A percentile compares a stretch with the other conserved stretches of the same genome.
phyloP scores from a whole-genome alignment of 768 basidiomycete species.

The Rhizopogon vesiculosus region DNA sequence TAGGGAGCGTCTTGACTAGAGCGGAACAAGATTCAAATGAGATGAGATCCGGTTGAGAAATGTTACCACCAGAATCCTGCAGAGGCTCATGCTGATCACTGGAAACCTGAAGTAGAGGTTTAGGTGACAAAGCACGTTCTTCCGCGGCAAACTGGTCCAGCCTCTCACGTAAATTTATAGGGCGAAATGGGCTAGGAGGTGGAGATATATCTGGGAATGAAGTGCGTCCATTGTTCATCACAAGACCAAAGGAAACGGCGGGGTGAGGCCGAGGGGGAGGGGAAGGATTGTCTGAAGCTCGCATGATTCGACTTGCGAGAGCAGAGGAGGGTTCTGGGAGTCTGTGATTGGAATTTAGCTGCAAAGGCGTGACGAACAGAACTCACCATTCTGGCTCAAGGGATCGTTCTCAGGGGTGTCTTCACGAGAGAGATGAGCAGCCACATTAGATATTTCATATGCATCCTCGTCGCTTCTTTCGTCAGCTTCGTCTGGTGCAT shows the following conservation, averaged over 20 bases:
- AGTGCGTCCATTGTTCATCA: constrained; percentile 15
- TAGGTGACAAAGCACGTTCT: constrained; percentile 1
- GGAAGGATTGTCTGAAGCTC: constrained; percentile 74
- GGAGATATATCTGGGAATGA: constrained; percentile 7
- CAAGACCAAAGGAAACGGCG: constrained; percentile 8
- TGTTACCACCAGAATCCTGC: constrained; percentile 3
- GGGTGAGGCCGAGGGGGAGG: constrained; percentile 42
- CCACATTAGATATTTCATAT: constrained; percentile 19
- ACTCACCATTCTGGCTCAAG: constrained; percentile 42
- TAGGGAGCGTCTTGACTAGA: constrained; percentile 10
- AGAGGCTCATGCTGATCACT: not conserved
- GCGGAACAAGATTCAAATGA: constrained; percentile 40
- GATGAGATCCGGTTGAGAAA: constrained; percentile 28
- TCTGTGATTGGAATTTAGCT: constrained; percentile 6
- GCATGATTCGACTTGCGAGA: constrained; percentile 60
- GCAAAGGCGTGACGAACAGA: not conserved
- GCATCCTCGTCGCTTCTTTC: constrained; percentile 29
- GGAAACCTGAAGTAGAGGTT: not conserved
- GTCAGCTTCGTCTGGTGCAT: constrained; percentile 13
- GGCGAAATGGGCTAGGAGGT: constrained; percentile 28
- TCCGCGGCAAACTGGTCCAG: constrained; percentile 14
- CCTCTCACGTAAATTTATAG: constrained; percentile 25
- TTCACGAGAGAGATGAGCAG: constrained; percentile 27
- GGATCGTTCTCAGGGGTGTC: constrained; percentile 47
- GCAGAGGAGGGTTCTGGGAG: constrained; percentile 59